Evolutionary conservation across 805 yeast species (phyloP), one percentile per base, ranked within the genome.

Genomic region (Myxozyma neotropica): DNA sequence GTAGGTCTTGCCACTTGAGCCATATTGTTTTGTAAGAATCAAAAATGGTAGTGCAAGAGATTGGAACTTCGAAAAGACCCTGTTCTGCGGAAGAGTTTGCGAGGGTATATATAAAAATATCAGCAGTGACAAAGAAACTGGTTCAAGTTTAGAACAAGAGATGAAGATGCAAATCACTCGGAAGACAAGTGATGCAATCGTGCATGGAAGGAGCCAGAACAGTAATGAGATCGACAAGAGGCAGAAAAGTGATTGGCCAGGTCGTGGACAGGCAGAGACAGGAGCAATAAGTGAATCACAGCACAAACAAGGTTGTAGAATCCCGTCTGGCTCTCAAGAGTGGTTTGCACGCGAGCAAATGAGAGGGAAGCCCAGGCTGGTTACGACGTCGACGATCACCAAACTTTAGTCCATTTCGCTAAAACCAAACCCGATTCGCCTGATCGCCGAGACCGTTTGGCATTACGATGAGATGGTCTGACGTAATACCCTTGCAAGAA

Each of bases 1-100:
- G 59, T 55, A 3, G 63, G 59, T 31, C 61, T 23, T 19, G 58
- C 44, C 26, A 53, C 61, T 44, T 52, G 50, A 15, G 53, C 53
- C 53, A 48, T 48, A 23, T 15, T 35, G 33, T 15, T n/a, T 13
- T 13, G 23, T 15, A 2, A 33, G 26, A 21, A 13, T 24, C 2
- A 27, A 17, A 10, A 7, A 13, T n/a, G n/a, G n/a, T n/a, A n/a
- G n/a, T n/a, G n/a, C n/a, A n/a, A n/a, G n/a, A n/a, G n/a, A n/a
- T n/a, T n/a, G n/a, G n/a, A n/a, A n/a, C n/a, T n/a, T n/a, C n/a
- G n/a, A n/a, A n/a, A n/a, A n/a, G n/a, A n/a, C n/a, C n/a, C n/a
- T n/a, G n/a, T n/a, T n/a, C n/a, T n/a, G 13, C 15, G 15, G 52
- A 13, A 21, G 44, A 17, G 33, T n/a, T 17, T 17, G 43, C 29